Percentiles rank a stretch among this genome's conserved stretches.
Evolutionary conservation across 129 eudicot species (phyloP).

Genomic region (Pittosporum tobira): DNA sequence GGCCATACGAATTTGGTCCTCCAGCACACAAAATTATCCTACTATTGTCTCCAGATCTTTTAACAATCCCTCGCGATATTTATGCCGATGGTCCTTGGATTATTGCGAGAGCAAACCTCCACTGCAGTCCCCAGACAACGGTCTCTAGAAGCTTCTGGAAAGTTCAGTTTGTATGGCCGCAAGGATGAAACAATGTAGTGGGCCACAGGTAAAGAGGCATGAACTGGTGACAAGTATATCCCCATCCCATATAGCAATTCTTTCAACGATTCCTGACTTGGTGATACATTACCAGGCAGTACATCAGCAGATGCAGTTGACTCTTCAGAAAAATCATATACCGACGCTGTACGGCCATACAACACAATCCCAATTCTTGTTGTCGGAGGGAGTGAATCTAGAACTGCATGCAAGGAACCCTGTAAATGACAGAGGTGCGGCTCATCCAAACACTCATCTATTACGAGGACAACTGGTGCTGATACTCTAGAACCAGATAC

Average conservation of each 20-base stretch:
- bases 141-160: slow-evolving; percentile 80
- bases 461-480: slow-evolving; percentile 78
- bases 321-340: slow-evolving; percentile 84
- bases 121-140: slow-evolving; percentile 88
- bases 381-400: slow-evolving; percentile 83
- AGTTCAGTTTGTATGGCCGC: slow-evolving; percentile 49
- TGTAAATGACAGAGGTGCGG: slow-evolving; percentile 89
- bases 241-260: slow-evolving; percentile 80
- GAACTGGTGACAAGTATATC: slow-evolving; percentile 74
- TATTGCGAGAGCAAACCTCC: slow-evolving; percentile 75
- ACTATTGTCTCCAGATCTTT: slow-evolving; percentile 79
- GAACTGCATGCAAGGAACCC: slow-evolving; percentile 82
- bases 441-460: slow-evolving; percentile 85
- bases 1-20: slow-evolving; percentile 87
- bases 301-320: slow-evolving; percentile 85
- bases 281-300: slow-evolving; percentile 63
- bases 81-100: slow-evolving; percentile 92
- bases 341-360: slow-evolving; percentile 76
- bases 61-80: slow-evolving; percentile 68
- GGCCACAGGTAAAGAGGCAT: slow-evolving; percentile 76
- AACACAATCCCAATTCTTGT: slow-evolving; percentile 77
- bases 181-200: slow-evolving; percentile 83
- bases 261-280: slow-evolving; percentile 67
- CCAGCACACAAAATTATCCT: slow-evolving; percentile 87
- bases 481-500: slow-evolving; percentile 78